These are phyloP conservation scores for Tolypocladium pustulatum DNA, from an alignment of 2,329 filamentous ascomycete genomes.

Conservation along the genomic window DNA sequence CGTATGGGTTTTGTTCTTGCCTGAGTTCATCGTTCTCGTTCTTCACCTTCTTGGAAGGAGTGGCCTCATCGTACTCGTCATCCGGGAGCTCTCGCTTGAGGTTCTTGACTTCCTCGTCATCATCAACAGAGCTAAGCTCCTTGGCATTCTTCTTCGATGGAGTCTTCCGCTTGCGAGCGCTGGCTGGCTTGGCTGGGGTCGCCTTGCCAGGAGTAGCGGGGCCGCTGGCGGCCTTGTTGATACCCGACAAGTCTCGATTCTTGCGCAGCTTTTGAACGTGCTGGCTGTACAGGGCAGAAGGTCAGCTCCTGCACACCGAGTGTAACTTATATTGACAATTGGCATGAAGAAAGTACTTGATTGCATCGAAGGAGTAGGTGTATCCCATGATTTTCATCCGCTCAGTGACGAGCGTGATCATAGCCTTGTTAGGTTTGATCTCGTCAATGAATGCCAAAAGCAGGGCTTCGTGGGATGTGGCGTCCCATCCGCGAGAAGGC, in stretches of 20 bases:
- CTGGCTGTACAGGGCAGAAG: conserved; percentile 20
- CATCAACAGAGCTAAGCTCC: conserved; percentile 8
- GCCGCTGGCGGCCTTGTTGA: conserved; percentile 9
- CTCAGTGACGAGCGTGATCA: conserved; percentile 20
- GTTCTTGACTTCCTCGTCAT: conserved; percentile 12
- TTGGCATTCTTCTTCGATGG: conserved; percentile 14
- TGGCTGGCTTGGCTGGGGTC: background rate
- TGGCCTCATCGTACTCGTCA: background rate
- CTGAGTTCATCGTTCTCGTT: background rate
- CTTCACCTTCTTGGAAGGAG: conserved; percentile 13
- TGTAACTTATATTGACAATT: background rate
- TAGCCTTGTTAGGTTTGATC: conserved; percentile 20
- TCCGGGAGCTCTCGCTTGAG: conserved; percentile 15
- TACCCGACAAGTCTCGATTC: conserved; percentile 17
- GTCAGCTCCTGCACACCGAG: conserved; percentile 6
- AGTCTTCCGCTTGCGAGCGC: conserved; percentile 17
- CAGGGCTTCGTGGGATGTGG: conserved; percentile 26
- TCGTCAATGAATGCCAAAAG: conserved; percentile 25
- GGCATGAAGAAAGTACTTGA: conserved; percentile 22
- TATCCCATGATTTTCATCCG: conserved; percentile 24
- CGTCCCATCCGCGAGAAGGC: conserved; percentile 21
- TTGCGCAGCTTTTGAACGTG: conserved; percentile 35
- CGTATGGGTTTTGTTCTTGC: background rate
- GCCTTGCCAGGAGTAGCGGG: conserved; percentile 6
- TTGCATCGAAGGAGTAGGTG: conserved; percentile 25